Base-by-base conservation (phyloP, 164 flowering plant species). In the Kalanchoe fedtschenkoi region DNA sequence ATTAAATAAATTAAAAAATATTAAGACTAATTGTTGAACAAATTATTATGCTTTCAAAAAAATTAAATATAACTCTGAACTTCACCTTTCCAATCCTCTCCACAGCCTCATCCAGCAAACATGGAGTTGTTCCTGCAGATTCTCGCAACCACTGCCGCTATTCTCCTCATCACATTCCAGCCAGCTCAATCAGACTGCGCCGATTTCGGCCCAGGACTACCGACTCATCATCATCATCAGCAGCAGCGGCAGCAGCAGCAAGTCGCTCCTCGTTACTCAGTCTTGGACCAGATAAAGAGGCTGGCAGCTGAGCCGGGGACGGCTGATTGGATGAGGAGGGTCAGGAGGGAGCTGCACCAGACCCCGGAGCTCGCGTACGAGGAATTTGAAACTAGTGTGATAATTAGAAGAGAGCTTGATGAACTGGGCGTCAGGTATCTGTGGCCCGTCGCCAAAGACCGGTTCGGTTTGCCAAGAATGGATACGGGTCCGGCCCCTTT, bases 341-440 rank as follows among this genome's bases (percentile, higher is more conserved):
- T 79, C 17, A 67, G 90, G 72, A 74, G 95, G 59, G 65, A 68
- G 56, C 80, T 84, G 33, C 90, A 87, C 33, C 70, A 74, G 77
- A 65, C 77, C 63, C 95, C 90, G 33, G 90, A 87, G 66, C 84
- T 85, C 15, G 85, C 82, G 14, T 78, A 56, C 32, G 83, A 87
- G 46, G 95, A 87, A 62, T 74, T 78, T 56, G 65, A 72, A 66
- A 87, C 90, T 0, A 87, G 90, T 58, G 68, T 62, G 46, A 65
- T 85, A 15, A 79, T 87, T 17, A 74, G 90, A 62, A 70, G 62
- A 0, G 84, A 87, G 65, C 85, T 85, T 22, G 85, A 83, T 17
- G 32, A 14, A 35, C 66, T 84, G 62, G 87, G 87, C 0, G 62
- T 85, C 2, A n/a, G 61, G 19, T 84, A 84, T 60, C 62, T 68